These are phyloP conservation scores for Venturia oleaginea DNA, from an alignment of 2,329 filamentous ascomycete genomes.

Conservation along the genomic window DNA sequence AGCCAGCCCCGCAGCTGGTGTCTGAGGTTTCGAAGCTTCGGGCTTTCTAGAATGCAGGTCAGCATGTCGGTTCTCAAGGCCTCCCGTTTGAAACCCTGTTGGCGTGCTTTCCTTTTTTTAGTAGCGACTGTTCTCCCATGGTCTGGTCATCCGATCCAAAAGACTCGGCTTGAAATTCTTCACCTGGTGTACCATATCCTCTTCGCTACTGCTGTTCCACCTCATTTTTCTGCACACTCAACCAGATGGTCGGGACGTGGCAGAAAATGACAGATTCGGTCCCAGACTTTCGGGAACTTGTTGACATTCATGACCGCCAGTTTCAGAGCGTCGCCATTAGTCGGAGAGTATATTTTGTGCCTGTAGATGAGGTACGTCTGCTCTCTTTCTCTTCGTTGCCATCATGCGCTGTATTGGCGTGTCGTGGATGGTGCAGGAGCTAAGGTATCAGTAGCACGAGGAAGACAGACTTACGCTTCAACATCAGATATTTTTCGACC, in stretches of 20 bases:
- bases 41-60: not conserved
- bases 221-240: not conserved
- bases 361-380: slow-evolving; percentile 26
- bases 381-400: not conserved
- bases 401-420: not conserved
- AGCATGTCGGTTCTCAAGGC: not conserved
- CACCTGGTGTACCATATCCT: slow-evolving; percentile 1
- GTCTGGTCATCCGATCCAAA: not conserved
- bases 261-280: slow-evolving; percentile 13
- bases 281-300: slow-evolving; percentile 16
- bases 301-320: slow-evolving; percentile 28
- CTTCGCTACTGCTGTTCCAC: not conserved
- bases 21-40: not conserved
- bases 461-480: slow-evolving; percentile 28
- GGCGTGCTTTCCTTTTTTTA: not conserved
- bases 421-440: not conserved
- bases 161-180: not conserved
- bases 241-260: not conserved
- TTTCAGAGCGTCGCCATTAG: slow-evolving; percentile 32
- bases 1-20: not conserved
- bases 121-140: not conserved
- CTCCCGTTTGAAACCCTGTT: not conserved
- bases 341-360: slow-evolving; percentile 30
- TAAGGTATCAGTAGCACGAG: slow-evolving; percentile 23
- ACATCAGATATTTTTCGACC: slow-evolving; percentile 24